phyloP scores from a whole-genome alignment of 768 basidiomycete species.

The Mycena rosella region DNA sequence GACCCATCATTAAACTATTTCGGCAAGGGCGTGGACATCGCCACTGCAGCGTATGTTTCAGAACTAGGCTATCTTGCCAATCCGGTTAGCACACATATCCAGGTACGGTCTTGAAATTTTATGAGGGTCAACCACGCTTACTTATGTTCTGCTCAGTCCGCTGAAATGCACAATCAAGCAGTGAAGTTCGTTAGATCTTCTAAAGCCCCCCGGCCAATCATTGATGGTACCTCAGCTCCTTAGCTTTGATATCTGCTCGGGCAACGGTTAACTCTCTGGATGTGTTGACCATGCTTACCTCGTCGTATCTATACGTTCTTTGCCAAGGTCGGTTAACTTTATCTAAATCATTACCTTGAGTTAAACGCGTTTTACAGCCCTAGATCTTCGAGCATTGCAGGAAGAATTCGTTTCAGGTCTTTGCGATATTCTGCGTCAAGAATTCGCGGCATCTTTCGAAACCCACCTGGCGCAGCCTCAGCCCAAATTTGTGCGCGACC shows the following conservation, averaged over 20 bases:
- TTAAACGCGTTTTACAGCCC: conserved; percentile 53
- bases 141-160: conserved; percentile 56
- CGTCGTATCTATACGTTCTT: conserved; percentile 79
- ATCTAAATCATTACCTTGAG: neutral
- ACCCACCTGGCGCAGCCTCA: conserved; percentile 45
- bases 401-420: conserved; percentile 66
- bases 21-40: conserved; percentile 84
- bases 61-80: conserved; percentile 84
- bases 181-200: conserved; percentile 68
- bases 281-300: conserved; percentile 78
- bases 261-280: conserved; percentile 85
- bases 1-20: conserved; percentile 86
- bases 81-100: conserved; percentile 84
- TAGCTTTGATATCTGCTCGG: conserved; percentile 73
- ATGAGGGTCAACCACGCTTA: neutral
- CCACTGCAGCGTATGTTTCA: conserved; percentile 82
- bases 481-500: conserved; percentile 51
- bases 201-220: too few relatives aligned
- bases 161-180: conserved; percentile 89
- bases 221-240: conserved; percentile 15
- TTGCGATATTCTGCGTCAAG: conserved; percentile 60
- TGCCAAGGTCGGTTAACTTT: conserved; percentile 66
- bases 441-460: conserved; percentile 61
- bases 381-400: conserved; percentile 84
- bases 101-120: neutral